Percentiles rank a stretch among this genome's conserved stretches.
Conservation (phyloP, 192 early-diverging fungal species). For the Umbelopsis ramanniana region DNA sequence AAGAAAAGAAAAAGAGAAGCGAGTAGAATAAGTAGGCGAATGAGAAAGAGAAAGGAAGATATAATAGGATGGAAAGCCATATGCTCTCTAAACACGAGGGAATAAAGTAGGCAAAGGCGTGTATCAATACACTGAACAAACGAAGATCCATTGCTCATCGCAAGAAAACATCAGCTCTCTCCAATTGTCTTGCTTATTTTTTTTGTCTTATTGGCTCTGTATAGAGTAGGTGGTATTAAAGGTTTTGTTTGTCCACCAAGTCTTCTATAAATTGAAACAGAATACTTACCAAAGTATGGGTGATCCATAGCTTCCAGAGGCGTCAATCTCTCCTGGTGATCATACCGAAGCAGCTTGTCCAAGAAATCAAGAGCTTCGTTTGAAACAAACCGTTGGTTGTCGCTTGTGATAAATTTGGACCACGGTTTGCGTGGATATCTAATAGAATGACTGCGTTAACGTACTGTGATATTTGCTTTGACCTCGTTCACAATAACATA, state of each 20-base stretch:
- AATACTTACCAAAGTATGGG: constrained; percentile 65
- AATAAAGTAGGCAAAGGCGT: neutral
- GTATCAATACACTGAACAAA: neutral
- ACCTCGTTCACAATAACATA: constrained; percentile 24
- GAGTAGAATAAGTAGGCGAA: neutral
- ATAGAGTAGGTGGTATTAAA: neutral
- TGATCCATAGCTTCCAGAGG: constrained; percentile 88
- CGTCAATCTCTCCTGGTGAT: constrained; percentile 89
- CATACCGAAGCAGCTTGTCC: constrained; percentile 89
- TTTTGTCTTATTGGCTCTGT: constrained; percentile 21
- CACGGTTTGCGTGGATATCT: constrained; percentile 81
- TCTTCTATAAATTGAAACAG: no score
- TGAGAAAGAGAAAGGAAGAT: neutral
- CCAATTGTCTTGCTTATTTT: constrained; percentile 10
- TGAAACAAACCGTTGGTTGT: constrained; percentile 84
- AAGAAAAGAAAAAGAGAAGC: neutral
- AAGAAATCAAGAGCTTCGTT: constrained; percentile 89
- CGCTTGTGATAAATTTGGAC: constrained; percentile 80
- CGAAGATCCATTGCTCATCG: neutral
- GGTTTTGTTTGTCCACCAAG: neutral
- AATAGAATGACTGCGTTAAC: neutral
- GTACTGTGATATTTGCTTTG: constrained; percentile 20
- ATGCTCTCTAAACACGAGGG: neutral
- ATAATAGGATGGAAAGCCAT: neutral
- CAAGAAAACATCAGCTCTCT: constrained; percentile 12